Base-by-base conservation (phyloP, 805 yeast species). In the Tetrapisispora fleetii region DNA sequence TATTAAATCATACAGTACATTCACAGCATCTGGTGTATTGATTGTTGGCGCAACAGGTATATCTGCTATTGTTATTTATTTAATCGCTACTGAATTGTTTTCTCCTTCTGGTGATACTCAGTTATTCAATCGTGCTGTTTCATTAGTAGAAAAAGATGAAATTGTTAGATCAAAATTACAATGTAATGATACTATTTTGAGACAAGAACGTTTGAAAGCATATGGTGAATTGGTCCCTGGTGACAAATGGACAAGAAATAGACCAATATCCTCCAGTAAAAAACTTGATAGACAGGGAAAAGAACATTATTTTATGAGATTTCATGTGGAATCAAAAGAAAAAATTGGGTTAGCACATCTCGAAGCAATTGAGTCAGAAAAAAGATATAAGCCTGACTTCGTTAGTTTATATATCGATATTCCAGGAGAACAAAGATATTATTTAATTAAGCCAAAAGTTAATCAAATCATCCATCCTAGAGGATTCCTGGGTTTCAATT, bases 71-170 rank as follows among this genome's bases (percentile, higher is more conserved):
- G 78, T 89, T 19, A 72, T 86, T 9, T 90, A 86, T 64, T 74
- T 87, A 52, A 77, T 89, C 21, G 75, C 84, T n/a, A 73, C 83
- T 11, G 96, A 90, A 62, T 68, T 90, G 32, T 79, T 87, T 54
- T 76, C 90, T 43, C 96, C 97, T 10, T 83, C 95, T 1, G 95
- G 95, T 22, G 96, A 90, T 61, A 90, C 95, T 0, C 85, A 83
- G 54, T 79, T 95, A 2, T 90, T 90, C 71, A 89, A 90, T 68
- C 78, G 87, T 56, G 95, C 95, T 2, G 89, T 89, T 32, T 76
- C 78, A 13, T 68, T 85, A 57, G 77, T 88, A 37, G 91, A 90
- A 60, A 71, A 81, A 50, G 86, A 83, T 63, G 74, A 74, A 44
- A 65, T 64, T 37, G 81, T 84, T 3, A 81, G 81, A 55, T 68